Conservation (phyloP, 176 grass and related monocot species). For the Saccharum spontaneum region DNA sequence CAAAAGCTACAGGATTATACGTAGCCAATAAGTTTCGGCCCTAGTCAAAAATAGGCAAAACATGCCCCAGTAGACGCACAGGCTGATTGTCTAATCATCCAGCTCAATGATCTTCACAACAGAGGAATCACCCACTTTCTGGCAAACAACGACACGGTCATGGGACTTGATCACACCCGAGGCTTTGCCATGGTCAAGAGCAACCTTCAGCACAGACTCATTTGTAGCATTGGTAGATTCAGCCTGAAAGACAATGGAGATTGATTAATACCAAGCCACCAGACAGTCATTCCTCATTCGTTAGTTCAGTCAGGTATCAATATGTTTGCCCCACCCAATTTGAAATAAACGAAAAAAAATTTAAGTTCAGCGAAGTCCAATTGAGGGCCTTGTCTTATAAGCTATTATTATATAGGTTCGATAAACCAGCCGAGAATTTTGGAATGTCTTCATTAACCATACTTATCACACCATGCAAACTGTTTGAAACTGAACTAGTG, state of each 20-base stretch:
- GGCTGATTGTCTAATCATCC: slow-evolving; percentile 55
- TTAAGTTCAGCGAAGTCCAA: background rate
- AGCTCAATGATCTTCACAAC: slow-evolving; percentile 99
- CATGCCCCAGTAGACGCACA: slow-evolving; percentile 16
- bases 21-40: slow-evolving; percentile 24
- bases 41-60: slow-evolving; percentile 30
- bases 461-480: background rate
- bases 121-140: slow-evolving; percentile 92
- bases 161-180: slow-evolving; percentile 91
- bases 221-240: slow-evolving; percentile 79
- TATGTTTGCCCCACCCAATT: background rate
- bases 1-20: slow-evolving; percentile 13
- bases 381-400: background rate
- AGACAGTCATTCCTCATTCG: background rate
- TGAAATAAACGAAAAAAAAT: background rate
- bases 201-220: slow-evolving; percentile 96
- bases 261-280: background rate
- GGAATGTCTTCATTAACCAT: background rate
- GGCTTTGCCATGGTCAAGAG: slow-evolving; percentile 93
- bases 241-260: slow-evolving; percentile 47
- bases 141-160: slow-evolving; percentile 91
- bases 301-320: slow-evolving; percentile 6
- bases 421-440: background rate
- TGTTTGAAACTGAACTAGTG: background rate
- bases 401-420: background rate